Conservation (phyloP, 1,139 yeast genomes). For the Suhomyces guaymorum region DNA sequence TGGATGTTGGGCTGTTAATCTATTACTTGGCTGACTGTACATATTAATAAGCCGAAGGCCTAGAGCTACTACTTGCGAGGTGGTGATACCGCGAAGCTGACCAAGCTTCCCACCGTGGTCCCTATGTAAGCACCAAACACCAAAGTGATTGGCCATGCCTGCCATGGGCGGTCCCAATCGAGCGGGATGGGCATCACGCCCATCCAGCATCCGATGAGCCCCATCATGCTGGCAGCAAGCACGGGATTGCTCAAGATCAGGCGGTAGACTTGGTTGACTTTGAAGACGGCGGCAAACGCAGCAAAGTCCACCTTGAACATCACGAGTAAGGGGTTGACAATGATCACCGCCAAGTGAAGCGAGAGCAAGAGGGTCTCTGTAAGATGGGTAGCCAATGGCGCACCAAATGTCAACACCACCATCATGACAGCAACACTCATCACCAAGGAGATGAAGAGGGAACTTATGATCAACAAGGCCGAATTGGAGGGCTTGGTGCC, state of each 20-base stretch:
- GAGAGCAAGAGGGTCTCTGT: slow-evolving; percentile 66
- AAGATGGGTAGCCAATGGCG: slow-evolving; percentile 64
- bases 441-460: slow-evolving; percentile 43
- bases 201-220: slow-evolving; percentile 80
- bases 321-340: slow-evolving; percentile 64
- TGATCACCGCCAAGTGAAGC: slow-evolving; percentile 61
- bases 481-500: slow-evolving; percentile 28
- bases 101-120: slow-evolving; percentile 53
- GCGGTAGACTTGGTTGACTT: slow-evolving; percentile 24
- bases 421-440: slow-evolving; percentile 55
- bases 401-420: slow-evolving; percentile 73
- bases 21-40: background rate
- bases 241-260: slow-evolving; percentile 36
- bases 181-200: slow-evolving; percentile 93
- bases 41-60: background rate
- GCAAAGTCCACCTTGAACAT: slow-evolving; percentile 58
- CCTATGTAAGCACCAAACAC: slow-evolving; percentile 81
- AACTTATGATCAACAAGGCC: slow-evolving; percentile 35
- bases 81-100: slow-evolving; percentile 16
- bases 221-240: slow-evolving; percentile 46
- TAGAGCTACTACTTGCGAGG: background rate
- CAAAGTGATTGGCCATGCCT: slow-evolving; percentile 92
- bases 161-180: slow-evolving; percentile 99
- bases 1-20: no score
- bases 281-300: slow-evolving; percentile 25